Conservation (phyloP, 78 protist genomes). For the Dictyostelium citrinum region DNA sequence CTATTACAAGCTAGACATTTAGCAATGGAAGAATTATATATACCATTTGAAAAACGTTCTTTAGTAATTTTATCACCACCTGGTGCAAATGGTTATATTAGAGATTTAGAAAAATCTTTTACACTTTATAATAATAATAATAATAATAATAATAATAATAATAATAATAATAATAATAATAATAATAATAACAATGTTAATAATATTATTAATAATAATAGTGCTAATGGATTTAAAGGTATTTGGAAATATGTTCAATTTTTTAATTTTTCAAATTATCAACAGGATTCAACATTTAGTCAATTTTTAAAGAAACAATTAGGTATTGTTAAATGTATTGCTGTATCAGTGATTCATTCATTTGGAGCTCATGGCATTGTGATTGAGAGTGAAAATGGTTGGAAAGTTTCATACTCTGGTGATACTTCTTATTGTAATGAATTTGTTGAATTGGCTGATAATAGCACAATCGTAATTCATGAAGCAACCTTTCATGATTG, state of each 20-base stretch:
- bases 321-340: background rate
- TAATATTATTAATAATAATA: too few species aligned
- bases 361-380: conserved; percentile 39
- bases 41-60: conserved; percentile 14
- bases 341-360: conserved; percentile 25
- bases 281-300: background rate
- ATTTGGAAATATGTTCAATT: conserved; percentile 36
- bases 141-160: background rate
- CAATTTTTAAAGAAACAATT: background rate
- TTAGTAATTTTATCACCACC: conserved; percentile 13
- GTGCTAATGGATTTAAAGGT: background rate
- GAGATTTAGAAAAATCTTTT: conserved; percentile 8
- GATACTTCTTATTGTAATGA: conserved; percentile 39
- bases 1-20: conserved; percentile 14
- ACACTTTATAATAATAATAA: background rate
- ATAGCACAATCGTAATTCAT: conserved; percentile 24
- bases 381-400: conserved; percentile 25
- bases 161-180: too few species aligned
- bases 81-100: background rate
- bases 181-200: too few species aligned
- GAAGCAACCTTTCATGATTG: conserved; percentile 59
- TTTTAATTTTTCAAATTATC: background rate
- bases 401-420: conserved; percentile 44
- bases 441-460: background rate
- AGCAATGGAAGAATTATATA: conserved; percentile 20